These are phyloP conservation scores for Zoysia japonica DNA, from an alignment of 176 grass and related monocot genomes.

Conservation along the genomic window DNA sequence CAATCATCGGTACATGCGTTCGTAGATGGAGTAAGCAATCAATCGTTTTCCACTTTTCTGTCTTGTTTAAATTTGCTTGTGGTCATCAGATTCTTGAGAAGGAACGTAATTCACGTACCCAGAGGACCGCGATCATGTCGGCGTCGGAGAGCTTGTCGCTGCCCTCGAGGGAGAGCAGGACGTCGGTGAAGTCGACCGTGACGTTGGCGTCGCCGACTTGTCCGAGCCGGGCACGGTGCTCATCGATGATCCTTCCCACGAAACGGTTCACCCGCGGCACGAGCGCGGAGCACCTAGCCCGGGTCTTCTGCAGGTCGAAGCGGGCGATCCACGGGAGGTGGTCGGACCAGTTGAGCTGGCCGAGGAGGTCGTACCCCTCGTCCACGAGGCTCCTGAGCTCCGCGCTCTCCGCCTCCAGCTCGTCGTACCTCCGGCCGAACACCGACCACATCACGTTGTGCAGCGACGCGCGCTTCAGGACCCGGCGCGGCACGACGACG, in stretches of 20 bases:
- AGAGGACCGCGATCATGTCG: constrained; percentile 80
- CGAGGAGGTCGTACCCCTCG: constrained; percentile 72
- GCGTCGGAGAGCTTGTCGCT: constrained; percentile 62
- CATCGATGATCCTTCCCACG: constrained; percentile 63
- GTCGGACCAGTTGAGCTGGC: constrained; percentile 79
- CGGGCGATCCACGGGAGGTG: constrained; percentile 54
- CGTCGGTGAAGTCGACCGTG: constrained; percentile 62
- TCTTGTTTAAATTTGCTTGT: background rate
- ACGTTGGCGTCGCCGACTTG: background rate
- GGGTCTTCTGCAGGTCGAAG: constrained; percentile 58
- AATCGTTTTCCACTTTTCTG: background rate
- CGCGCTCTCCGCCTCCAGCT: constrained; percentile 20
- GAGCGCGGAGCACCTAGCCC: constrained; percentile 55
- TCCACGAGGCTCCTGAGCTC: constrained; percentile 72
- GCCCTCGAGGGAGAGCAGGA: constrained; percentile 64
- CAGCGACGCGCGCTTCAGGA: constrained; percentile 68
- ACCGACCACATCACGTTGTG: constrained; percentile 79
- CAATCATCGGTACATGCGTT: background rate
- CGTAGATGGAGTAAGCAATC: background rate
- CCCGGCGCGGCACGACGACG: constrained; percentile 26
- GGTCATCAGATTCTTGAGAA: background rate
- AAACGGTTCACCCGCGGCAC: constrained; percentile 63
- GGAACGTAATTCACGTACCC: constrained; percentile 40
- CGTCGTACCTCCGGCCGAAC: constrained; percentile 69
- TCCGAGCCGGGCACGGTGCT: constrained; percentile 37